A percentile compares a stretch with the other conserved stretches of the same genome.
These are phyloP conservation scores for Euphrasia arctica DNA, from an alignment of 305 asterid genomes.

Conservation along the genomic window DNA sequence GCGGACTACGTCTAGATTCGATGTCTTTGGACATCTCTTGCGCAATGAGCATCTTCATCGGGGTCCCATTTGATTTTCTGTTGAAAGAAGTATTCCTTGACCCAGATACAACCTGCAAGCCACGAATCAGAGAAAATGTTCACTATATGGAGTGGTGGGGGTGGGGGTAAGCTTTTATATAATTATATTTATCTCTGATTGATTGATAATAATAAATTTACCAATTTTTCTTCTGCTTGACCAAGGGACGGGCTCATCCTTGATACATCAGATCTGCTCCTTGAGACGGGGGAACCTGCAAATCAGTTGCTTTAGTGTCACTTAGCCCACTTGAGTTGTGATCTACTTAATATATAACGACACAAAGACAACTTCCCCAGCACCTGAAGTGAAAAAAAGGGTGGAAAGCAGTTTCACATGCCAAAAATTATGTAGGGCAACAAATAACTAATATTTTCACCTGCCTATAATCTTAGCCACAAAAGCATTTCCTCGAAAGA, in stretches of 20 bases:
- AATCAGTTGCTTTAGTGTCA: constrained; percentile 27
- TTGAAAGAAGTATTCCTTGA: constrained; percentile 41
- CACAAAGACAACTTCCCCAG: too few relatives aligned
- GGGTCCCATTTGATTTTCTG: constrained; percentile 59
- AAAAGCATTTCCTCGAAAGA: too few relatives aligned
- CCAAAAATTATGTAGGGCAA: too few relatives aligned
- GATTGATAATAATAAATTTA: constrained; percentile 25
- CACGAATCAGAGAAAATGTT: constrained; percentile 24
- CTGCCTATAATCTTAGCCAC: too few relatives aligned
- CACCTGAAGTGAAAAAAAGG: constrained; percentile 1
- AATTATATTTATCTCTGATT: constrained; percentile 14
- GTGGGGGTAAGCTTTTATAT: constrained; percentile 1
- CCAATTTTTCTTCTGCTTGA: constrained; percentile 68
- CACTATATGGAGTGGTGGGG: neutral
- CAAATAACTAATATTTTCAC: too few relatives aligned
- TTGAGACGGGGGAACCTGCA: constrained; percentile 67
- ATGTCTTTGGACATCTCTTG: constrained; percentile 94
- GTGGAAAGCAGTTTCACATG: neutral
- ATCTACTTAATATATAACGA: constrained; percentile 12
- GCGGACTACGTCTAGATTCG: constrained; percentile 40
- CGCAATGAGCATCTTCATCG: constrained; percentile 93
- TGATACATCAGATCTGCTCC: constrained; percentile 73
- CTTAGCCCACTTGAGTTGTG: neutral
- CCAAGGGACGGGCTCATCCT: constrained; percentile 52
- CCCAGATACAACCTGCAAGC: constrained; percentile 63